These are phyloP conservation scores for Musa acuminata DNA, from an alignment of 176 grass and related monocot genomes.

Conservation along the genomic window DNA sequence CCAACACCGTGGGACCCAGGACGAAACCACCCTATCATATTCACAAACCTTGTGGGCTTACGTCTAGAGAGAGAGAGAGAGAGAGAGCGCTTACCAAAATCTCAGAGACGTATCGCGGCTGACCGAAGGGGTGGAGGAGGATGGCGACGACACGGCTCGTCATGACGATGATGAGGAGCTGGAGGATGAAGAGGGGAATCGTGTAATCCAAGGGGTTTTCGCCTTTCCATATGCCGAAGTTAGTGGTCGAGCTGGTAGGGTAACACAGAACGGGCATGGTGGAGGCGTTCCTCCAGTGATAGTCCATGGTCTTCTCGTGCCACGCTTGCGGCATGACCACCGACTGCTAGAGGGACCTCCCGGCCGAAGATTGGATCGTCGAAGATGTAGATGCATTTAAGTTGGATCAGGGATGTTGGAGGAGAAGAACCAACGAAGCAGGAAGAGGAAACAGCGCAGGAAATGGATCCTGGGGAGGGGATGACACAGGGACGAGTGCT, in stretches of 20 bases:
- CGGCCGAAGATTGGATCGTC: not conserved
- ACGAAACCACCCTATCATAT: slow-evolving; percentile 47
- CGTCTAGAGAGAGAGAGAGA: not conserved
- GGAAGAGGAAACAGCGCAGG: too few relatives aligned
- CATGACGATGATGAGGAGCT: slow-evolving; percentile 66
- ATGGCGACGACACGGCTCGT: slow-evolving; percentile 55
- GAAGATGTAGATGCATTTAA: not conserved
- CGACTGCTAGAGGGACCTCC: too few relatives aligned
- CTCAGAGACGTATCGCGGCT: slow-evolving; percentile 83
- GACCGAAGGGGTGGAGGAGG: slow-evolving; percentile 60
- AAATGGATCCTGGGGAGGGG: too few relatives aligned
- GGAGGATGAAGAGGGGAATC: slow-evolving; percentile 76
- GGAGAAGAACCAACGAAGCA: too few relatives aligned
- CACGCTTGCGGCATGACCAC: not conserved
- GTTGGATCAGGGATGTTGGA: too few relatives aligned
- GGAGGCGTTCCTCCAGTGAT: slow-evolving; percentile 1
- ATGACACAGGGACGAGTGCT: too few relatives aligned
- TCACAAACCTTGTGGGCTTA: not conserved
- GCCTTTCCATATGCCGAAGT: slow-evolving; percentile 57
- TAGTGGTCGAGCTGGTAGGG: slow-evolving; percentile 52
- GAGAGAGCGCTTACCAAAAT: slow-evolving; percentile 33
- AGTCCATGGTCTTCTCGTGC: not conserved
- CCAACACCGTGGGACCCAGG: slow-evolving; percentile 58
- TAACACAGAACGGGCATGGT: slow-evolving; percentile 46
- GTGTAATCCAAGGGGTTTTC: slow-evolving; percentile 55